phyloP scores from a whole-genome alignment of 495 filamentous ascomycete species.

The Neurospora discreta region DNA sequence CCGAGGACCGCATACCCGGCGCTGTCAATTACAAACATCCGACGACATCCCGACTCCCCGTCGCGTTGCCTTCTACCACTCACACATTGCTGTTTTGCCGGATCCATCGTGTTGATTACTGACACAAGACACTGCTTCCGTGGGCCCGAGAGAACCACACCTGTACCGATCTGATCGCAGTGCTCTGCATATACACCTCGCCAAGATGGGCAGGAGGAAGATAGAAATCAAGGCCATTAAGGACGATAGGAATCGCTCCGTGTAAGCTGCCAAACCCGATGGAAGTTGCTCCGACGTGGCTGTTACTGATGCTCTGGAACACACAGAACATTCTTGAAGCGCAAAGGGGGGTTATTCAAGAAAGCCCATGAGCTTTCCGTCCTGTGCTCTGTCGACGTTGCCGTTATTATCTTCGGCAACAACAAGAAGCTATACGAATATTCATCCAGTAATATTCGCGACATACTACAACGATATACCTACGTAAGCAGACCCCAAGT shows the following conservation, averaged over 20 bases:
- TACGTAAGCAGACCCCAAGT: conserved; percentile 52
- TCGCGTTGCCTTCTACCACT: background rate
- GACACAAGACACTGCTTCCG: background rate
- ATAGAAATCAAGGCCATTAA: conserved; percentile 99
- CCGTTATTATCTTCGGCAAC: conserved; percentile 94
- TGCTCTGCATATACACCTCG: background rate
- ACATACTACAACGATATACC: conserved; percentile 75
- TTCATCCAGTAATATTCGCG: conserved; percentile 85
- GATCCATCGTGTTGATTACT: background rate
- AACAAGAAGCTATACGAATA: conserved; percentile 99
- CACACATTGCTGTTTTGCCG: background rate
- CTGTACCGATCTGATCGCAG: background rate
- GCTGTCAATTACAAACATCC: background rate
- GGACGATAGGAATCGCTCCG: conserved; percentile 96
- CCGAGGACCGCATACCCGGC: background rate
- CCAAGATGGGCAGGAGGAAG: conserved; percentile 56
- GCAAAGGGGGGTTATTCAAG: conserved; percentile 98
- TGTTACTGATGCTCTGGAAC: conserved; percentile 65
- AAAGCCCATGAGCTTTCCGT: conserved; percentile 98
- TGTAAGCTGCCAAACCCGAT: conserved; percentile 58
- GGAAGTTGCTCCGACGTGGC: conserved; percentile 79
- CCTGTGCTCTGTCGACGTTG: conserved; percentile 94
- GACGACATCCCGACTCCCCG: background rate
- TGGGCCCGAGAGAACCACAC: background rate
- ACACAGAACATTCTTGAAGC: conserved; percentile 86